Evolutionary conservation across 1,284 basidiomycete genomes (phyloP).

Genomic region (Apiotrichum montevideense): DNA sequence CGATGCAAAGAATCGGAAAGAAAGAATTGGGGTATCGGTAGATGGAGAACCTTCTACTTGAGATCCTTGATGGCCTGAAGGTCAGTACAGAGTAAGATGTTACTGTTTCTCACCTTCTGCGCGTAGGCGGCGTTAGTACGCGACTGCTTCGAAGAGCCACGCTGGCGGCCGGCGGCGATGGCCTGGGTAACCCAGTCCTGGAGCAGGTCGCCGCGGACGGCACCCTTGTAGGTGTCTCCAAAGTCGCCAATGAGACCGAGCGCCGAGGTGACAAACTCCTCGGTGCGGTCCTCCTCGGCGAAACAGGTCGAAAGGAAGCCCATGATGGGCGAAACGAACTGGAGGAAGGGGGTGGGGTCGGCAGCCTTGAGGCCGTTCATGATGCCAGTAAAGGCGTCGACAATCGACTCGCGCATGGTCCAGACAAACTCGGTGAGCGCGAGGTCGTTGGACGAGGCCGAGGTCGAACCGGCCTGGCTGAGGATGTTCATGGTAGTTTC

Average conservation of each 20-base stretch:
- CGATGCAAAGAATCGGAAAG: conserved; percentile 9
- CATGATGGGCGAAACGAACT: conserved; percentile 70
- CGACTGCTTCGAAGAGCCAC: conserved; percentile 49
- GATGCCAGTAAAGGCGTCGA: conserved; percentile 95
- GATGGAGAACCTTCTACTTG: conserved; percentile 15
- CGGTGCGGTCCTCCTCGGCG: conserved; percentile 70
- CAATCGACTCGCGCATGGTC: conserved; percentile 84
- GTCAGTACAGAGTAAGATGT: background rate
- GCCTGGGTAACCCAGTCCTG: conserved; percentile 75
- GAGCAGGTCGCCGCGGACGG: conserved; percentile 73
- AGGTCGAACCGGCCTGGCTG: conserved; percentile 78
- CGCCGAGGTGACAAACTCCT: conserved; percentile 66
- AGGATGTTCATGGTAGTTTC: conserved; percentile 86
- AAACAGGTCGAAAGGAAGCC: conserved; percentile 75
- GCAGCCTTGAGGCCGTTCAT: conserved; percentile 83
- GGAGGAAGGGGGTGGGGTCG: conserved; percentile 55
- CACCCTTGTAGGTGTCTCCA: conserved; percentile 72
- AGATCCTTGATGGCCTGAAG: conserved; percentile 31
- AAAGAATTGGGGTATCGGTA: conserved; percentile 10
- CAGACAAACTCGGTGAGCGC: conserved; percentile 70
- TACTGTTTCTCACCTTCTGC: conserved; percentile 47
- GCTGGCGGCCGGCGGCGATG: conserved; percentile 56
- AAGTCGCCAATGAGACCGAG: conserved; percentile 89
- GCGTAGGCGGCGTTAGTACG: conserved; percentile 54
- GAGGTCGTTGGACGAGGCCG: conserved; percentile 62